These are phyloP conservation scores for Angomonas desouzai DNA, from an alignment of 208 protist genomes.

Conservation along the genomic window DNA sequence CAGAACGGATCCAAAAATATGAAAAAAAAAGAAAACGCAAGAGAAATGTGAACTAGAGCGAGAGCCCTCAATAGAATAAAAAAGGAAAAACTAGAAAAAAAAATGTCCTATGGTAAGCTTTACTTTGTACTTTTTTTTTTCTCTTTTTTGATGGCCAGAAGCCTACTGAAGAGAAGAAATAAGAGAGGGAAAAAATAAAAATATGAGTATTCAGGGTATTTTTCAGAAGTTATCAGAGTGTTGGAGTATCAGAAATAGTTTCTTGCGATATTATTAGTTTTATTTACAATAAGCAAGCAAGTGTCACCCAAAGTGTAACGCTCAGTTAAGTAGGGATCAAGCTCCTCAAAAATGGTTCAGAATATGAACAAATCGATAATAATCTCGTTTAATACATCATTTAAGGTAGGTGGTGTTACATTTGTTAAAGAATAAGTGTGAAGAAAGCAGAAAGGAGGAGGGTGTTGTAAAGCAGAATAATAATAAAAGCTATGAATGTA, in stretches of 20 bases:
- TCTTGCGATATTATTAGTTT: background rate
- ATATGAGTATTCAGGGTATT: background rate
- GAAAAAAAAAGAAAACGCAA: conserved; percentile 7
- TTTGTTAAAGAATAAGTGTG: background rate
- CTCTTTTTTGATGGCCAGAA: background rate
- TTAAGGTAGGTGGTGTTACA: background rate
- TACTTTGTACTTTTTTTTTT: conserved; percentile 5
- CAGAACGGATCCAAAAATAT: too few species aligned
- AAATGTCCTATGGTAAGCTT: background rate
- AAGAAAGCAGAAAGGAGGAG: background rate
- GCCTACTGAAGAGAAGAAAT: background rate
- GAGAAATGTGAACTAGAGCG: background rate
- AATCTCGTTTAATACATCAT: conserved; percentile 7
- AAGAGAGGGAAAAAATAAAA: background rate
- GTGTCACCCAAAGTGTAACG: too few species aligned
- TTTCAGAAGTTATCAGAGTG: too few species aligned
- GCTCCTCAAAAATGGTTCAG: conserved; percentile 26
- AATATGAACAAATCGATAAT: conserved; percentile 72
- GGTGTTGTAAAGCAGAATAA: background rate
- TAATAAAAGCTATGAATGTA: too few species aligned
- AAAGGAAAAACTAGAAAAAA: conserved; percentile 4
- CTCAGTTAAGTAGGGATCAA: conserved; percentile 9
- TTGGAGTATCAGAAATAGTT: background rate
- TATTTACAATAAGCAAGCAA: conserved; percentile 6
- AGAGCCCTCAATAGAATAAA: background rate